Conservation (phyloP, 306 rosid species). For the Prinsepia uniflora region DNA sequence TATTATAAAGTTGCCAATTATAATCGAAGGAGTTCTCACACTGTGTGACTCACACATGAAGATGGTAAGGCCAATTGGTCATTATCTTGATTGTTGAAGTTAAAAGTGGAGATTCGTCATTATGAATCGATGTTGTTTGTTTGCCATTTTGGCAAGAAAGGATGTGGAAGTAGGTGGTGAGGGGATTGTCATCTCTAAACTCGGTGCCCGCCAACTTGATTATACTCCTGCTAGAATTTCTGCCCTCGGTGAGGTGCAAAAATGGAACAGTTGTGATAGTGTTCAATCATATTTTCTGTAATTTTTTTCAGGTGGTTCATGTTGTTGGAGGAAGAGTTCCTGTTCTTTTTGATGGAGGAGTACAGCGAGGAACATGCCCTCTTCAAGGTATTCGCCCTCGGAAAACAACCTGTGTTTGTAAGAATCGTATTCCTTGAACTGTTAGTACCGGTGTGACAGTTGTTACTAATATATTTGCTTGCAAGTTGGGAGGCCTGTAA, state of each 20-base stretch:
- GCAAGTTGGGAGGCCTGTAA: constrained; percentile 57
- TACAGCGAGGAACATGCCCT: constrained; percentile 58
- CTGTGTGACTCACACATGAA: constrained; percentile 38
- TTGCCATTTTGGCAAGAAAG: constrained; percentile 27
- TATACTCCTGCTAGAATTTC: constrained; percentile 35
- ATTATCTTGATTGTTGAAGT: no score
- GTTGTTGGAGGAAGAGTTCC: constrained; percentile 53
- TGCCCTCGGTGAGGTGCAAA: constrained; percentile 40
- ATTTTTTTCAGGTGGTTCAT: constrained; percentile 41
- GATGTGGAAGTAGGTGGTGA: constrained; percentile 39
- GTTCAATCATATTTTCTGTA: not conserved
- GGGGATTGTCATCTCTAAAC: constrained; percentile 44
- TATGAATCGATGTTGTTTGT: no score
- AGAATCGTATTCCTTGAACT: constrained; percentile 9
- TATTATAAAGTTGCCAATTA: constrained; percentile 36
- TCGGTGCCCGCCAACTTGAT: constrained; percentile 45
- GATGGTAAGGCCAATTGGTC: no score
- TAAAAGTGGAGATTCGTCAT: no score
- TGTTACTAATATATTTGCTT: not conserved
- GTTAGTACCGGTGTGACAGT: not conserved
- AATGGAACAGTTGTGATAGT: not conserved
- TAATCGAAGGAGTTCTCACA: constrained; percentile 44
- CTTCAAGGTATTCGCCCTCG: constrained; percentile 68
- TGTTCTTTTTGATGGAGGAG: constrained; percentile 57
- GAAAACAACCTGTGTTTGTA: constrained; percentile 68